Conservation (phyloP, 495 filamentous ascomycete species). For the Recurvomyces mirabilis region DNA sequence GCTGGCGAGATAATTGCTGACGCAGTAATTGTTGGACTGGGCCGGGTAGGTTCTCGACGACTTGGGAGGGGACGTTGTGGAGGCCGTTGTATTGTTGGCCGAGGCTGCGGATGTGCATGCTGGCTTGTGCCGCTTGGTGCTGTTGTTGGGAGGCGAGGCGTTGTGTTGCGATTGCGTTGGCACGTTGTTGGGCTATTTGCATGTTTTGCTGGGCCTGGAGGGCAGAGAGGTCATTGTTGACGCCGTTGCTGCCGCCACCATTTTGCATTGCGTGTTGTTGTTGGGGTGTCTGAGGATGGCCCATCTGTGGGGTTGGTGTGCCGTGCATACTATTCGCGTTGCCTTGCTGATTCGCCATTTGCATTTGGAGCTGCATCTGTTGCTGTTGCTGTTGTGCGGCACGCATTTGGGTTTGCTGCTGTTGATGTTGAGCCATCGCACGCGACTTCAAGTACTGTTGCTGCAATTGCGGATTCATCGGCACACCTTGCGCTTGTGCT, state of each 20-base stretch:
- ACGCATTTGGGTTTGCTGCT: background rate
- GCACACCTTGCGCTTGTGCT: background rate
- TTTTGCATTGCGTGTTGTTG: conserved; percentile 9
- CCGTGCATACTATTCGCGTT: background rate
- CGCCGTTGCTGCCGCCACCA: conserved; percentile 1
- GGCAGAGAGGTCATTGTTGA: background rate
- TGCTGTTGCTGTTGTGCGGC: conserved; percentile 12
- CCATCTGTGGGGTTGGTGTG: conserved; percentile 11
- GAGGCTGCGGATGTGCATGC: background rate
- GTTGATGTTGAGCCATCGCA: conserved; percentile 8
- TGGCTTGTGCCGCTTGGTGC: too few species aligned
- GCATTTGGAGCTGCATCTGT: conserved; percentile 6
- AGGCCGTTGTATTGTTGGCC: conserved; percentile 4
- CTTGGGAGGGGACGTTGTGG: conserved; percentile 8
- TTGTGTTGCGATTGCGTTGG: conserved; percentile 1
- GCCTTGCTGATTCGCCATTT: background rate
- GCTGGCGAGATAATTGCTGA: conserved; percentile 3
- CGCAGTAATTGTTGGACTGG: background rate
- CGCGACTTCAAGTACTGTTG: background rate
- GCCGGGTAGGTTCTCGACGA: background rate
- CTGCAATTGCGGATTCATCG: conserved; percentile 1
- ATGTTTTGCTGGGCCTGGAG: conserved; percentile 6
- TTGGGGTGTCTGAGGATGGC: conserved; percentile 10
- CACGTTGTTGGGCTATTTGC: conserved; percentile 1
- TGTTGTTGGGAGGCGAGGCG: too few species aligned